A percentile compares a stretch with the other conserved stretches of the same genome.
Conservation (phyloP, 2,329 filamentous ascomycete species). For the Eutypa lata region DNA sequence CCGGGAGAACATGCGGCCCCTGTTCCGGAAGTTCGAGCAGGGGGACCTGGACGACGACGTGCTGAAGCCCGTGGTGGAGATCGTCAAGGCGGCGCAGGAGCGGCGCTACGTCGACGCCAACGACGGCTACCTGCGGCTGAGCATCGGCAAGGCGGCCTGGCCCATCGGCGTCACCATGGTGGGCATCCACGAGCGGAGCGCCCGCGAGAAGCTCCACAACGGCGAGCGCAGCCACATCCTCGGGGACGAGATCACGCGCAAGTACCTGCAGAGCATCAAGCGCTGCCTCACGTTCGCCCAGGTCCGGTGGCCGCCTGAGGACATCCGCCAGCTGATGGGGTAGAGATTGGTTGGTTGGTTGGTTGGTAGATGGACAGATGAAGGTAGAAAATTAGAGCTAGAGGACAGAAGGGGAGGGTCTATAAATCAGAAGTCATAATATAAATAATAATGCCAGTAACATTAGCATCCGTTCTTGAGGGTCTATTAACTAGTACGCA, state of each 20-base stretch:
- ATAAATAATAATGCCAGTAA: background rate
- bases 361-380: no score
- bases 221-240: conserved; percentile 90
- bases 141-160: conserved; percentile 96
- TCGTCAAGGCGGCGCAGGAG: conserved; percentile 86
- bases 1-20: conserved; percentile 79
- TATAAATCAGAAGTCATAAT: no score
- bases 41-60: conserved; percentile 75
- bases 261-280: conserved; percentile 97
- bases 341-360: conserved; percentile 35
- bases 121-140: conserved; percentile 86
- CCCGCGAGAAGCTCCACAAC: conserved; percentile 90
- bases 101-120: conserved; percentile 94
- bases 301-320: conserved; percentile 91
- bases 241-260: conserved; percentile 92
- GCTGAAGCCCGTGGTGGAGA: conserved; percentile 81
- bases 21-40: conserved; percentile 87
- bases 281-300: conserved; percentile 94
- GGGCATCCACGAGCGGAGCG: conserved; percentile 95
- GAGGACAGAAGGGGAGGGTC: no score
- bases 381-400: background rate
- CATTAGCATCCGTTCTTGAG: background rate
- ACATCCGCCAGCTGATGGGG: conserved; percentile 93
- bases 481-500: background rate
- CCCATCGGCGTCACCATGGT: conserved; percentile 99